phyloP scores from a whole-genome alignment of 2,329 filamentous ascomycete genomes.

The Tympanopsis confertula region DNA sequence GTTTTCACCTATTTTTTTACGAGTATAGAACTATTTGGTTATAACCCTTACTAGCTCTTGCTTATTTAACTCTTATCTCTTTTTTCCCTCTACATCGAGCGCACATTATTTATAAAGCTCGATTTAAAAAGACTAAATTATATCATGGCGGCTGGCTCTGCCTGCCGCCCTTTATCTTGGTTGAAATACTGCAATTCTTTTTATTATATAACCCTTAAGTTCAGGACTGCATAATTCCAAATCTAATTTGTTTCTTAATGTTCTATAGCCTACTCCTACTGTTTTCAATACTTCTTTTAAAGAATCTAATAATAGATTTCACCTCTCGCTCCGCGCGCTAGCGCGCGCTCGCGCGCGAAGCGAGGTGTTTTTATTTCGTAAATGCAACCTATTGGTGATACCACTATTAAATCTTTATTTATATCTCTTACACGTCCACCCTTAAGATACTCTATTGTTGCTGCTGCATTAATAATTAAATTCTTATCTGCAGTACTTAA shows the following conservation, averaged over 20 bases:
- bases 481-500: not conserved
- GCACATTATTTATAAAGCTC: no score
- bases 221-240: not conserved
- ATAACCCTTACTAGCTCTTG: no score
- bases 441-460: not conserved
- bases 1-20: constrained; percentile 1
- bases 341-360: no score
- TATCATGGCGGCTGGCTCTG: no score
- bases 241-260: not conserved
- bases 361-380: not conserved
- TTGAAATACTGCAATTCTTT: not conserved
- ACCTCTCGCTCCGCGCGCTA: no score
- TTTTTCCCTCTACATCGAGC: no score
- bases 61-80: not conserved
- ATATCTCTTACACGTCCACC: not conserved
- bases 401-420: not conserved
- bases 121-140: no score
- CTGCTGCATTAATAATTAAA: not conserved
- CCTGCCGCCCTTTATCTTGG: no score
- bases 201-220: not conserved
- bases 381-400: not conserved
- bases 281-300: not conserved
- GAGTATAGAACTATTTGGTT: not conserved
- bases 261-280: not conserved
- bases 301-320: not conserved